phyloP scores from a whole-genome alignment of 192 early-diverging fungal species.

The Backusella sp. region DNA sequence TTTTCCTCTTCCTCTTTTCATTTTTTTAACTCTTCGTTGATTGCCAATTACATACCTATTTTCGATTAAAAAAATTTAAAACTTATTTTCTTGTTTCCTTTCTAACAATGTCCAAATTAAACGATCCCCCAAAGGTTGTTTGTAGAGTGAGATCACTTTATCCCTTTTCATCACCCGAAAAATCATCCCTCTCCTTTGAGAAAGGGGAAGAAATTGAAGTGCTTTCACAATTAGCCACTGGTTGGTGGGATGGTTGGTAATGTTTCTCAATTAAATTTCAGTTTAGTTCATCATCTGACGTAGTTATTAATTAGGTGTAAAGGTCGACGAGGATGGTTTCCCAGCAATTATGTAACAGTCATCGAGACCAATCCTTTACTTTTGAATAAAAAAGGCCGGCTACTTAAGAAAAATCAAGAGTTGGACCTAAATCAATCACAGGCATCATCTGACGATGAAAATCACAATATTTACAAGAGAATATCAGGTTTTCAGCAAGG shows the following conservation, averaged over 20 bases:
- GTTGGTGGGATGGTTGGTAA: constrained; percentile 95
- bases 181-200: constrained; percentile 77
- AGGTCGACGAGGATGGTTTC: constrained; percentile 88
- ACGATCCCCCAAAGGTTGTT: constrained; percentile 22
- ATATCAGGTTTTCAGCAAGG: constrained; percentile 4
- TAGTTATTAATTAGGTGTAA: constrained; percentile 43
- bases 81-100: not conserved
- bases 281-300: not conserved
- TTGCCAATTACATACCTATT: not conserved
- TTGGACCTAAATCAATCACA: not conserved
- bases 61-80: not conserved
- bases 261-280: not conserved
- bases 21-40: not conserved
- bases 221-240: constrained; percentile 82
- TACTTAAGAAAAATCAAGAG: not conserved
- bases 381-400: not conserved
- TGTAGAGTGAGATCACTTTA: constrained; percentile 73
- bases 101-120: not conserved
- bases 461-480: constrained; percentile 7
- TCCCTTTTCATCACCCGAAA: constrained; percentile 79
- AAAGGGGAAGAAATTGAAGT: constrained; percentile 90
- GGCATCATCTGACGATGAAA: not conserved
- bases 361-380: constrained; percentile 26
- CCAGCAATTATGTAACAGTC: constrained; percentile 80
- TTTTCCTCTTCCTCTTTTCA: constrained; percentile 7